A percentile compares a stretch with the other conserved stretches of the same genome.
Conservation (phyloP, 1,284 basidiomycete species). For the Somion occarium region DNA sequence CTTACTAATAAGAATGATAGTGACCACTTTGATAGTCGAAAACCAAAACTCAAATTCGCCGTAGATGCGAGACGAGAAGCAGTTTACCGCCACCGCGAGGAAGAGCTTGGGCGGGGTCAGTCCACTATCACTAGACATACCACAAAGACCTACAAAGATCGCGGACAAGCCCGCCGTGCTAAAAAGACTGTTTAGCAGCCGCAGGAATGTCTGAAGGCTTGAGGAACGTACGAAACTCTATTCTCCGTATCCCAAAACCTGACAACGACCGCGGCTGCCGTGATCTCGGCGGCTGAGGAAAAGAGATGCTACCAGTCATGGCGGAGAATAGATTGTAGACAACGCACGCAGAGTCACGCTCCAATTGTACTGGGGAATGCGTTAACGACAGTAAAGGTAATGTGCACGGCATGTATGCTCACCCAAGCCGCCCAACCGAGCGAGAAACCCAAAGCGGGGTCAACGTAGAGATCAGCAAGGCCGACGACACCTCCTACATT, state of each 20-base stretch:
- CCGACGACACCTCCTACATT: constrained; percentile 81
- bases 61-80: constrained; percentile 24
- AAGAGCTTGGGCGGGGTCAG: constrained; percentile 57
- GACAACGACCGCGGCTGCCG: constrained; percentile 22
- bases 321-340: not conserved
- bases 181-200: not conserved
- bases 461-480: constrained; percentile 44
- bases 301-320: not conserved
- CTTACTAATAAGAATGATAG: constrained; percentile 30
- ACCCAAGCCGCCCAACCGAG: constrained; percentile 29
- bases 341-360: constrained; percentile 26
- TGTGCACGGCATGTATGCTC: no score
- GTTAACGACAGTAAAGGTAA: no score
- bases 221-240: constrained; percentile 15
- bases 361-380: constrained; percentile 24
- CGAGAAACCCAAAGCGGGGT: constrained; percentile 25
- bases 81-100: constrained; percentile 45
- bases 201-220: not conserved
- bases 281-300: constrained; percentile 24
- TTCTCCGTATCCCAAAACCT: constrained; percentile 19
- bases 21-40: constrained; percentile 34
- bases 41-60: constrained; percentile 36
- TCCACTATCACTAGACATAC: not conserved
- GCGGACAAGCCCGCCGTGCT: constrained; percentile 16
- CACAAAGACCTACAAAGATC: constrained; percentile 17